A percentile compares a stretch with the other conserved stretches of the same genome.
These are phyloP conservation scores for Clitopilus passeckerianus DNA, from an alignment of 768 basidiomycete species.

Conservation along the genomic window DNA sequence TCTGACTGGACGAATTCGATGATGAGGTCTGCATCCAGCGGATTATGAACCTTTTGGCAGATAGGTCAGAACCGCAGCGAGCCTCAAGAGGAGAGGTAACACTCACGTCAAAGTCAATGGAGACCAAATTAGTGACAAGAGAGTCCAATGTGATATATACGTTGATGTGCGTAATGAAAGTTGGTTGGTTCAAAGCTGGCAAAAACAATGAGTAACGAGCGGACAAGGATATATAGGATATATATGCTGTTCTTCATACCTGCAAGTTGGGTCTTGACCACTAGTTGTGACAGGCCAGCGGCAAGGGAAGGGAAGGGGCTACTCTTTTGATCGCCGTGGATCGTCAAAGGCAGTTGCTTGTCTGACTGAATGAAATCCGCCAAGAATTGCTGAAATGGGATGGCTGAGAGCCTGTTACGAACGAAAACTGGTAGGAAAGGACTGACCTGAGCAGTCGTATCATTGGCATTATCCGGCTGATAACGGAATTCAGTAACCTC, in stretches of 20 bases:
- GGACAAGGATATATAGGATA: background rate
- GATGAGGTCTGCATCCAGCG: slow-evolving; percentile 50
- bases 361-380: slow-evolving; percentile 53
- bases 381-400: slow-evolving; percentile 41
- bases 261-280: slow-evolving; percentile 41
- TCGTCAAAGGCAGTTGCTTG: slow-evolving; percentile 40
- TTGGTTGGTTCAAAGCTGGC: slow-evolving; percentile 45
- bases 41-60: slow-evolving; percentile 40
- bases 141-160: slow-evolving; percentile 48
- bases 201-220: background rate
- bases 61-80: background rate
- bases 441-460: slow-evolving; percentile 53
- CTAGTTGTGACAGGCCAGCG: slow-evolving; percentile 49
- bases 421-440: background rate
- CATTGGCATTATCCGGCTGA: slow-evolving; percentile 56
- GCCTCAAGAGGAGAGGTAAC: background rate
- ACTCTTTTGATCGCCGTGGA: slow-evolving; percentile 55
- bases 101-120: slow-evolving; percentile 54
- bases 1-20: slow-evolving; percentile 57
- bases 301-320: slow-evolving; percentile 59
- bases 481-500: slow-evolving; percentile 64
- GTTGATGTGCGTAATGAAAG: slow-evolving; percentile 52
- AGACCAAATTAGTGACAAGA: slow-evolving; percentile 43
- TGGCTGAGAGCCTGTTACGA: background rate
- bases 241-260: slow-evolving; percentile 26